Conservation (phyloP, 495 filamentous ascomycete genomes). For the Bombardia bombarda region DNA sequence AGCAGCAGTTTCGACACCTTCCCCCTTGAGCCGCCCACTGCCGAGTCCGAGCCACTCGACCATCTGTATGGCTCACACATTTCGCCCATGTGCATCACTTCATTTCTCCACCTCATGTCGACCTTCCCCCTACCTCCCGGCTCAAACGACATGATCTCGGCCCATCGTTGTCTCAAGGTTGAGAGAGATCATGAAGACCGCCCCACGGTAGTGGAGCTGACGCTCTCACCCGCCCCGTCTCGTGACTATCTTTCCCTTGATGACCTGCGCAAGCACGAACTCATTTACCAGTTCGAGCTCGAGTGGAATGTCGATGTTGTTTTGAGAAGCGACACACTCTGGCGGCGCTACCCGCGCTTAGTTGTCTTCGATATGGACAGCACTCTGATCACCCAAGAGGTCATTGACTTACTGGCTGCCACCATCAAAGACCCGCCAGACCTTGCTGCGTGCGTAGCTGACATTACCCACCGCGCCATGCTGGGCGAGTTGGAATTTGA, state of each 20-base stretch:
- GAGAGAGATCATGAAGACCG: conserved; percentile 36
- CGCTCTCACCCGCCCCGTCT: conserved; percentile 58
- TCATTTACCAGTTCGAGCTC: conserved; percentile 71
- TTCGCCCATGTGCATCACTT: conserved; percentile 71
- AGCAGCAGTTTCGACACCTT: conserved; percentile 60
- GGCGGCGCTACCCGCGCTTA: conserved; percentile 66
- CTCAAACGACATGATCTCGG: conserved; percentile 52
- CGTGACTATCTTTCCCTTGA: conserved; percentile 59
- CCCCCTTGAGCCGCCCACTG: conserved; percentile 61
- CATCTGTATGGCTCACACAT: conserved; percentile 71
- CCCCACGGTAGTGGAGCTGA: conserved; percentile 63
- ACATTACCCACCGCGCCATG: conserved; percentile 91
- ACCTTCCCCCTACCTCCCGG: conserved; percentile 50
- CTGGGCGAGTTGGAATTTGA: conserved; percentile 94
- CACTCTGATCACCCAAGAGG: conserved; percentile 91
- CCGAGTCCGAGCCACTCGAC: conserved; percentile 56
- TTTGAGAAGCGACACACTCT: conserved; percentile 62
- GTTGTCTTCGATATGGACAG: conserved; percentile 98
- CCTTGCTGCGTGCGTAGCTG: conserved; percentile 46
- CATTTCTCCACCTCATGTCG: conserved; percentile 70
- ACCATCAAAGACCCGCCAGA: conserved; percentile 54
- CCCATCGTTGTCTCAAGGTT: conserved; percentile 63
- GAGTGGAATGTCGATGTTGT: conserved; percentile 84
- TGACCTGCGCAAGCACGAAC: conserved; percentile 68
- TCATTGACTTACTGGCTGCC: conserved; percentile 87